These are phyloP conservation scores for Simmondsia chinensis DNA, from an alignment of 148 eudicot genomes.

Conservation along the genomic window DNA sequence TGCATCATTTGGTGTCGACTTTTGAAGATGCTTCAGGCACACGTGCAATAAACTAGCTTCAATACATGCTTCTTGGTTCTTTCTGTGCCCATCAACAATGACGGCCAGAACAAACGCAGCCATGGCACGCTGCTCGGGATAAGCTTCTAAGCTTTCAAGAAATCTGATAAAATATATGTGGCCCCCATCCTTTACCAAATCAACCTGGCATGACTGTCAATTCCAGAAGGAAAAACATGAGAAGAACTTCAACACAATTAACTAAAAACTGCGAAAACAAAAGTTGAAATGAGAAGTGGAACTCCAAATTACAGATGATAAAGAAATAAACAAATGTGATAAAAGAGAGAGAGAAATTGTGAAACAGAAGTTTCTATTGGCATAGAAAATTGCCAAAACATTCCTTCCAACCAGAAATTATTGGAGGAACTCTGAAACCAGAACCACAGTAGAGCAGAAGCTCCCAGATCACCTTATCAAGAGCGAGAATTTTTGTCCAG, in stretches of 20 bases:
- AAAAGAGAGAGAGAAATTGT: too few species aligned
- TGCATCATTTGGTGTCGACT: slow-evolving; percentile 54
- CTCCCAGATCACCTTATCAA: slow-evolving; percentile 50
- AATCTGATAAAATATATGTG: slow-evolving; percentile 83
- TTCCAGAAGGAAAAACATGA: slow-evolving; percentile 11
- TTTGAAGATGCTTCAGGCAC: slow-evolving; percentile 78
- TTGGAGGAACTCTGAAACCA: too few species aligned
- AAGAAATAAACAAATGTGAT: too few species aligned
- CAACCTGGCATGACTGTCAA: slow-evolving; percentile 93
- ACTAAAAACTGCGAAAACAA: too few species aligned
- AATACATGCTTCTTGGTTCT: slow-evolving; percentile 87
- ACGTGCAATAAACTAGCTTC: slow-evolving; percentile 78
- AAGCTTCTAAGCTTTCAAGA: slow-evolving; percentile 87
- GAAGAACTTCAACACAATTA: too few species aligned
- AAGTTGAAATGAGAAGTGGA: background rate
- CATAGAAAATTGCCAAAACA: too few species aligned
- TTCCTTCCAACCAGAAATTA: too few species aligned
- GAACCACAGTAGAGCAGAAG: too few species aligned
- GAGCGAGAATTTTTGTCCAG: slow-evolving; percentile 97
- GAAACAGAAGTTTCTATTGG: too few species aligned
- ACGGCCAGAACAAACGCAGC: slow-evolving; percentile 97
- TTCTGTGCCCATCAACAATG: slow-evolving; percentile 86
- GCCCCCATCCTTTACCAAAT: slow-evolving; percentile 95
- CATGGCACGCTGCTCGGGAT: slow-evolving; percentile 97
- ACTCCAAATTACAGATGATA: background rate